These are phyloP conservation scores for Podaxis sp. DNA, from an alignment of 768 basidiomycete species.

Conservation along the genomic window DNA sequence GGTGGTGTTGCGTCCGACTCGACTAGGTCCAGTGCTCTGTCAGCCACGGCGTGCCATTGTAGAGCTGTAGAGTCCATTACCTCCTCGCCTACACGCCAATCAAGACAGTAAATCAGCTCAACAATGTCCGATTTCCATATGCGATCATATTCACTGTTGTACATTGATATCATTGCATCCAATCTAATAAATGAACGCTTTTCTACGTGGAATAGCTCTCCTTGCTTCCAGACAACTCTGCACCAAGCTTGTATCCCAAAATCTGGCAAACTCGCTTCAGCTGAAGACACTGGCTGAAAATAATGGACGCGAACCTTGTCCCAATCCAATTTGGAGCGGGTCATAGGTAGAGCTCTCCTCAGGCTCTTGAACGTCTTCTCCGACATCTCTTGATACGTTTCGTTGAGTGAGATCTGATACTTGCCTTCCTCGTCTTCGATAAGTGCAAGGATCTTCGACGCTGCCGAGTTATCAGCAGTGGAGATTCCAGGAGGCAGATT, in stretches of 20 bases:
- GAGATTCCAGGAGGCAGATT: conserved; percentile 58
- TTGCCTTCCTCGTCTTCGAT: conserved; percentile 78
- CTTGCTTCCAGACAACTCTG: conserved; percentile 70
- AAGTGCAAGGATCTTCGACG: conserved; percentile 76
- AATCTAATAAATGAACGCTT: background rate
- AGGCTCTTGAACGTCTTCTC: conserved; percentile 94
- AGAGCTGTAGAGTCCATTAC: too few species aligned
- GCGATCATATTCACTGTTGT: background rate
- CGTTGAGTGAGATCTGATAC: conserved; percentile 79
- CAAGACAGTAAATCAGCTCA: too few species aligned
- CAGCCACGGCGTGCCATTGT: background rate
- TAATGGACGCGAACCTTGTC: conserved; percentile 60
- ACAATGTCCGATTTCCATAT: background rate
- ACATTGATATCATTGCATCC: conserved; percentile 1
- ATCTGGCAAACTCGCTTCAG: conserved; percentile 30
- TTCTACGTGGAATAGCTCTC: conserved; percentile 11
- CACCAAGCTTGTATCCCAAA: conserved; percentile 70
- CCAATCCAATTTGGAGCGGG: conserved; percentile 95
- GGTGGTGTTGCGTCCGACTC: background rate
- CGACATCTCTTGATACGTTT: conserved; percentile 84
- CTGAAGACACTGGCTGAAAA: background rate
- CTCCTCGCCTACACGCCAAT: too few species aligned
- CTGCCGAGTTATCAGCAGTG: conserved; percentile 49
- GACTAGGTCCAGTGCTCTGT: background rate
- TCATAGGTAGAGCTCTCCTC: conserved; percentile 87